Base-by-base conservation (phyloP, 2,329 filamentous ascomycete species). In the Botrytis squamosa region DNA sequence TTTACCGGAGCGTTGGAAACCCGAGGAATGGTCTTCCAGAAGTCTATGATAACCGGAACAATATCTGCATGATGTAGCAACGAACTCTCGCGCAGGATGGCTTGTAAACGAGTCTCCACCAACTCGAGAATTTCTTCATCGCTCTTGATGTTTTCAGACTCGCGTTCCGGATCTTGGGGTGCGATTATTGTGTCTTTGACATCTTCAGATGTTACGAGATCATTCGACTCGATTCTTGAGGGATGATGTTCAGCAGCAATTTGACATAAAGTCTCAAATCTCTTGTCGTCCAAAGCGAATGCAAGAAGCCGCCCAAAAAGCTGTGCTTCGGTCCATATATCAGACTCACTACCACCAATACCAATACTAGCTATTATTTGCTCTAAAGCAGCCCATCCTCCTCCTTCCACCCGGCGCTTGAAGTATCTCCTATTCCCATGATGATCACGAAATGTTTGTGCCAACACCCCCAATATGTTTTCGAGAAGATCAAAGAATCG, bases 351-450 rank as follows among this genome's bases (percentile, higher is more conserved):
- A 76, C 88, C 88, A 71, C 91, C 86, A 71, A 90, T 83, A 49
- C 92, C 89, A 81, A 91, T 90, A 81, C 89, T 90, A 75, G 88
- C 88, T 83, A 95, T 87, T 9, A 88, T 89, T 80, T 93, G 89
- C 79, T 96, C 91, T 72, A 98, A 82, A 12, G 90, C 88, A 76
- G 90, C 87, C 91, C 94, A 97, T 5, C 95, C 94, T 73, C 91
- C 92, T 36, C 89, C 90, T 74, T 93, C 88, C 44, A 97, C 89
- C 77, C 90, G 87, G 77, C 90, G 91, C 74, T 90, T 88, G 81
- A 98, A 98, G 84, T 95, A 98, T 78, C 93, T 89, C 79, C 91
- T 89, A 83, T 98, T 99, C 33, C 95, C 95, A 65, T 91, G 87
- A 82, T 98, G 94, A 64, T 90, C 90, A 71, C 90, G 88, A 77